A percentile compares a stretch with the other conserved stretches of the same genome.
Evolutionary conservation across 441 rosid genomes (phyloP).

Genomic region (Flueggea neowawraea): DNA sequence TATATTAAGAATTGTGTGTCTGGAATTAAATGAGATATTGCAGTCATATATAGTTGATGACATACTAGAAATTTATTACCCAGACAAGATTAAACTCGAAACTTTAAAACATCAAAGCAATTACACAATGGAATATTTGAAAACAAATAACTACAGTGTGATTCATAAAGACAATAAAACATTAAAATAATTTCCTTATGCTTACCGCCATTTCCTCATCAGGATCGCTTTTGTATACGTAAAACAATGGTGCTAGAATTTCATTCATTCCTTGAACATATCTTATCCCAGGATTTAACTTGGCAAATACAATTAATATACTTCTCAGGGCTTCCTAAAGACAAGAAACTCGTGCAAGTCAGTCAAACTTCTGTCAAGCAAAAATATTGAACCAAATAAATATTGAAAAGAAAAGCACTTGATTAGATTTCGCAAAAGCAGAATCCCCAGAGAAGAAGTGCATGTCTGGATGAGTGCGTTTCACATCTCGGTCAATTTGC

Average conservation of each 20-base stretch:
- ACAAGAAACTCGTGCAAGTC: constrained; percentile 20
- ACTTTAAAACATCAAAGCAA: too few species aligned
- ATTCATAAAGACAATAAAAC: too few species aligned
- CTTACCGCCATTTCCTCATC: constrained; percentile 86
- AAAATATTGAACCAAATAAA: not conserved
- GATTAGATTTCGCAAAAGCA: constrained; percentile 70
- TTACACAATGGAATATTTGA: too few species aligned
- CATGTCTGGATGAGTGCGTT: constrained; percentile 96
- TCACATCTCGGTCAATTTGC: constrained; percentile 95
- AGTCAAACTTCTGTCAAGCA: constrained; percentile 8
- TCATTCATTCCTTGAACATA: constrained; percentile 99
- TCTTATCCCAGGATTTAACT: constrained; percentile 96
- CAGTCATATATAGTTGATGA: too few species aligned
- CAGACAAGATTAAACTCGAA: too few species aligned
- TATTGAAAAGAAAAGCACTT: constrained; percentile 38
- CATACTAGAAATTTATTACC: too few species aligned
- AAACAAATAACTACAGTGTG: too few species aligned
- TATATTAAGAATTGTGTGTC: too few species aligned
- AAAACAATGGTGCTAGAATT: constrained; percentile 84
- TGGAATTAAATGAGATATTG: too few species aligned
- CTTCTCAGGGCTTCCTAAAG: constrained; percentile 83
- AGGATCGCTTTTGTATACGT: constrained; percentile 80
- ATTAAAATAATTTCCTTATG: not conserved
- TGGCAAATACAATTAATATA: constrained; percentile 81
- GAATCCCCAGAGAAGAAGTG: constrained; percentile 90